Conservation (phyloP, 305 asterid genomes). For the Fraxinus velutina region DNA sequence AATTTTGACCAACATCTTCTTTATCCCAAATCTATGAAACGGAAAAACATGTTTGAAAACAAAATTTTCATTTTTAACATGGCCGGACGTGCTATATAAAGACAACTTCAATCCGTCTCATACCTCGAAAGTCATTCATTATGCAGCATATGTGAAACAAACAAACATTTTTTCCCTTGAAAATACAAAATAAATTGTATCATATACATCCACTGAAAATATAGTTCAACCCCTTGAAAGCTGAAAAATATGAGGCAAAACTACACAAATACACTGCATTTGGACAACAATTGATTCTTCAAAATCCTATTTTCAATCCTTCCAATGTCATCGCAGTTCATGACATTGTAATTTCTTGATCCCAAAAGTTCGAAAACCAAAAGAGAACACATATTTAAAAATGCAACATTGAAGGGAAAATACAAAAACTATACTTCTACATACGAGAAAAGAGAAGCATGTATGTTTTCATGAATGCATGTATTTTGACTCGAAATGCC, state of each 20-base stretch:
- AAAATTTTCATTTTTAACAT: neutral
- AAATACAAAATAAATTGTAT: neutral
- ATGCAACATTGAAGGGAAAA: slow-evolving; percentile 26
- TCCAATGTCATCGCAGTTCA: slow-evolving; percentile 43
- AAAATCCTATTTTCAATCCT: slow-evolving; percentile 31
- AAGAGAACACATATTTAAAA: slow-evolving; percentile 35
- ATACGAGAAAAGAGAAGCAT: slow-evolving; percentile 26
- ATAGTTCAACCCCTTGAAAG: slow-evolving; percentile 14
- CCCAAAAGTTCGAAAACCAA: slow-evolving; percentile 24
- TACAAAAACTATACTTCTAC: slow-evolving; percentile 25
- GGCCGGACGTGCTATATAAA: neutral
- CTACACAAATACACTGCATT: slow-evolving; percentile 38
- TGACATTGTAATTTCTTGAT: slow-evolving; percentile 33
- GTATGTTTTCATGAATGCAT: slow-evolving; percentile 36
- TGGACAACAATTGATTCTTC: slow-evolving; percentile 27
- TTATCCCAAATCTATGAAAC: neutral
- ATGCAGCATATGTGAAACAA: neutral
- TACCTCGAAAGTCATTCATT: neutral
- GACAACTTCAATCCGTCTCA: neutral
- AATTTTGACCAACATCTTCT: neutral
- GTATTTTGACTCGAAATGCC: slow-evolving; percentile 33
- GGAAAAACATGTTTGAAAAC: neutral
- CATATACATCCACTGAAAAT: slow-evolving; percentile 13
- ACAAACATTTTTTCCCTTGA: neutral
- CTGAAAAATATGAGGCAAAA: slow-evolving; percentile 30